Base-by-base conservation (phyloP, 2,329 filamentous ascomycete genomes). In the Ampelomyces quisqualis region DNA sequence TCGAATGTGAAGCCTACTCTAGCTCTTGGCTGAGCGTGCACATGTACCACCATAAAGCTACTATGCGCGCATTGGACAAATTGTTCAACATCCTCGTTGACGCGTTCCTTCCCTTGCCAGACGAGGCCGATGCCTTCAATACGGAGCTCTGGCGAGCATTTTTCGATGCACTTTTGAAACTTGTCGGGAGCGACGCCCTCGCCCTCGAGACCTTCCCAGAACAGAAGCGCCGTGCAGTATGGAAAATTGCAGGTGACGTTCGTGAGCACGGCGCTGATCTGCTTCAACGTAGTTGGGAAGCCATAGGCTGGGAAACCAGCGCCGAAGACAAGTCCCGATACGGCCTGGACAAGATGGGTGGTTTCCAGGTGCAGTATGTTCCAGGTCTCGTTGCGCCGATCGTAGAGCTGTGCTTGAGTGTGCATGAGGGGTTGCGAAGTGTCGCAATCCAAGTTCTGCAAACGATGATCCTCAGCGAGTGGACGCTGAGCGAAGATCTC, bases 161-260 rank as follows among this genome's bases (percentile, higher is more conserved):
- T 72, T 96, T 98, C 64, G 86, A 84, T 13, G 91, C 90, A 0
- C 73, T 98, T 20, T 77, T 98, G 19, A 90, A 88, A 61, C 82
- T 97, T 3, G 88, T 98, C 2, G 88, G 88, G 4, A 96, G 90
- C 59, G 84, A 90, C 23, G 88, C 86, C 0, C 77, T 98, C 14
- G 90, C 93, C 0, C 78, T 98, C 24, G 93, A 98, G 65, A 95
- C 90, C 0, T 97, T 96, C 62, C 90, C 93, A 0, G 94, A 98
- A 67, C 93, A 98, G 70, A 98, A 97, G 72, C 78, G 93, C 31
- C 78, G 93, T 40, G 91, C 93, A 1, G 91, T 97, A 1, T 98
- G 94, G 93, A 98, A 97, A 72, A 96, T 98, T 63, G 93, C 91
- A 3, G 93, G 93, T 5, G 94, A 98, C 70, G 89, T 98, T 35